Evolutionary conservation across 345 rosid species (phyloP).

Genomic region (Pugionium dolabratum): DNA sequence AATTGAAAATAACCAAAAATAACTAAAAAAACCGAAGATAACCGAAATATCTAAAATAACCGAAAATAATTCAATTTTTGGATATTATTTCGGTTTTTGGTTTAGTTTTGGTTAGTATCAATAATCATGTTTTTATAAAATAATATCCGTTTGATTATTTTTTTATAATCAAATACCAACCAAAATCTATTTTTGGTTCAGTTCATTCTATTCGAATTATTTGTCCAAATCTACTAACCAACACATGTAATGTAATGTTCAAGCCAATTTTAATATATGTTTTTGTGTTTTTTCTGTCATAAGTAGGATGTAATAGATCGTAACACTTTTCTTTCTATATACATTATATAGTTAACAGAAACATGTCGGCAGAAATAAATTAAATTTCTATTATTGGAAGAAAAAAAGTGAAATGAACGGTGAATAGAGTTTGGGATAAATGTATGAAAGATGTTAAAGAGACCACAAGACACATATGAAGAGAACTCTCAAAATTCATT

Average conservation of each 20-base stretch:
- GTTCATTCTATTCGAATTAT: too few species aligned
- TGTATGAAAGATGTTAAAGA: slow-evolving; percentile 9
- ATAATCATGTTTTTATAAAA: too few species aligned
- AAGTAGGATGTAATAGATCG: slow-evolving; percentile 2
- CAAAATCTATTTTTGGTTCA: too few species aligned
- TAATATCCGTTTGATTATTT: too few species aligned
- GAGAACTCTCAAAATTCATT: slow-evolving; percentile 22
- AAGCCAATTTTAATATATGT: background rate
- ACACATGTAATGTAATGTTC: slow-evolving; percentile 12
- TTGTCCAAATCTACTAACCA: background rate
- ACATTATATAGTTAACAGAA: background rate
- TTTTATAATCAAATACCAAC: too few species aligned
- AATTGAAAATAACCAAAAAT: too few species aligned
- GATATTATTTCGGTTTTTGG: too few species aligned
- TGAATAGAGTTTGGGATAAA: slow-evolving; percentile 15
- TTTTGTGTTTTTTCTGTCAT: background rate
- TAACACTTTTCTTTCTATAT: background rate
- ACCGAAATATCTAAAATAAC: too few species aligned
- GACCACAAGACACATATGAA: slow-evolving; percentile 15
- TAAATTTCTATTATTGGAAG: background rate
- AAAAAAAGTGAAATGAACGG: slow-evolving; percentile 18
- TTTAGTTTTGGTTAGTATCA: too few species aligned
- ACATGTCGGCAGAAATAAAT: slow-evolving; percentile 17
- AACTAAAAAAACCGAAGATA: too few species aligned
- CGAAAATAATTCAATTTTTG: too few species aligned